Base-by-base conservation (phyloP, 257 asterid genomes). In the Cordia subcordata region DNA sequence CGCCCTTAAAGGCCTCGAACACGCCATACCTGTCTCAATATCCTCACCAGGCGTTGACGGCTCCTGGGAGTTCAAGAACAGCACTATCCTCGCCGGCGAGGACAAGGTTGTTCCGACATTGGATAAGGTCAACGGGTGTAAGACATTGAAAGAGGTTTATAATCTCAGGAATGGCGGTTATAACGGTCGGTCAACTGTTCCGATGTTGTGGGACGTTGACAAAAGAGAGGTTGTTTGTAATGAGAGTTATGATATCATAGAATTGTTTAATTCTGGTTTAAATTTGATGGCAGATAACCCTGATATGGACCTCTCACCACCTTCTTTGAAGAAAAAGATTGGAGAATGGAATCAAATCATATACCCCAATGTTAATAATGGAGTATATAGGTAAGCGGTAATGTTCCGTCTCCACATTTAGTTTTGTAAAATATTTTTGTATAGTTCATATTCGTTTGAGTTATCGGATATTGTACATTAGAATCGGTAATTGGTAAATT, bases 171-270 rank as follows among this genome's bases (percentile, higher is more conserved):
- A 64, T 3, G 96, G 95, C 1, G 95, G 96, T 15, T 84, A 84
- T 75, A 70, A 60, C 20, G 96, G 96, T 50, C 67, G 99, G 57
- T 76, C 82, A 10, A 88, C 97, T 6, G 99, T 92, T 0, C 99
- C 99, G 20, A 85, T 92, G 97, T 73, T 92, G 47, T 92, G 99
- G 99, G 94, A 88, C 68, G 71, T 39, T n/a, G 78, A 61, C 21
- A 53, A 37, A 32, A 89, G 78, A 23, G 88, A 86, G n/a, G 87
- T 93, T 51, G 58, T 86, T 3, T 93, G 97, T 66, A 93, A 93
- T 40, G 99, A 93, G 82, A 93, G 99, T 64, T 88, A 83, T 35
- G 99, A 89, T 64, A 86, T 89, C 40, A 72, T 89, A 0, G 80
- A 75, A 12, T 65, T 93, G 17, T 88, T 93, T 61, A 93, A 89